Evolutionary conservation across 352 stramenopile genomes (phyloP).

Genomic region (Pythium diclinum): DNA sequence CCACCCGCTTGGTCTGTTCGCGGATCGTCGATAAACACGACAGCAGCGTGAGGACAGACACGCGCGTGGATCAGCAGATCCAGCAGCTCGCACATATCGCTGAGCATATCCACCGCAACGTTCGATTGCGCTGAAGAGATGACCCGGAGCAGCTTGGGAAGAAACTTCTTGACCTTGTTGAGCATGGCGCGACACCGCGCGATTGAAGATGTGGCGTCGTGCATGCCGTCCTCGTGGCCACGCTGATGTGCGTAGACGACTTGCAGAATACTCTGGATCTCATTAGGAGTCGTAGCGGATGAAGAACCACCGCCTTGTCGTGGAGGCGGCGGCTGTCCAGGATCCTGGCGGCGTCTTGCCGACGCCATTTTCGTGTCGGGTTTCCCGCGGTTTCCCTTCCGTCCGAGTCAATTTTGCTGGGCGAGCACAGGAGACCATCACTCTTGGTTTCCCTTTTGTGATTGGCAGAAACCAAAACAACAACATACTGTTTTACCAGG

Average conservation of each 20-base stretch:
- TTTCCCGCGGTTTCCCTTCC: conserved; percentile 25
- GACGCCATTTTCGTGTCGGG: conserved; percentile 28
- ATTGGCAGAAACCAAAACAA: conserved; percentile 17
- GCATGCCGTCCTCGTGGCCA: conserved; percentile 24
- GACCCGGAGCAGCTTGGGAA: conserved; percentile 25
- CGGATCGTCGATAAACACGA: conserved; percentile 25
- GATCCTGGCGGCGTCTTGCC: conserved; percentile 37
- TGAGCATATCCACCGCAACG: conserved; percentile 16
- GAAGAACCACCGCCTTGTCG: not conserved
- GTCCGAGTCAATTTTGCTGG: not conserved
- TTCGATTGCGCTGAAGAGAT: conserved; percentile 12
- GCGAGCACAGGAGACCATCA: conserved; percentile 18
- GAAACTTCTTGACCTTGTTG: conserved; percentile 26
- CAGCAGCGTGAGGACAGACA: conserved; percentile 23
- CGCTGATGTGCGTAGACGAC: conserved; percentile 22
- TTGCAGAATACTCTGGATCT: conserved; percentile 25
- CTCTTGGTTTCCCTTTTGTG: conserved; percentile 9
- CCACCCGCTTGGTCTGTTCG: not conserved
- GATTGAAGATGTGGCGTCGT: conserved; percentile 13
- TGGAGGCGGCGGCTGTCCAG: not conserved
- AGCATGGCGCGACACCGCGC: conserved; percentile 27
- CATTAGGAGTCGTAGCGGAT: not conserved
- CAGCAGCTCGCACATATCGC: conserved; percentile 27
- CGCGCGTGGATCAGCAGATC: conserved; percentile 26
- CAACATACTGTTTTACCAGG: not conserved